phyloP scores from a whole-genome alignment of 2,329 filamentous ascomycete genomes.

The Diaporthe helianthi region DNA sequence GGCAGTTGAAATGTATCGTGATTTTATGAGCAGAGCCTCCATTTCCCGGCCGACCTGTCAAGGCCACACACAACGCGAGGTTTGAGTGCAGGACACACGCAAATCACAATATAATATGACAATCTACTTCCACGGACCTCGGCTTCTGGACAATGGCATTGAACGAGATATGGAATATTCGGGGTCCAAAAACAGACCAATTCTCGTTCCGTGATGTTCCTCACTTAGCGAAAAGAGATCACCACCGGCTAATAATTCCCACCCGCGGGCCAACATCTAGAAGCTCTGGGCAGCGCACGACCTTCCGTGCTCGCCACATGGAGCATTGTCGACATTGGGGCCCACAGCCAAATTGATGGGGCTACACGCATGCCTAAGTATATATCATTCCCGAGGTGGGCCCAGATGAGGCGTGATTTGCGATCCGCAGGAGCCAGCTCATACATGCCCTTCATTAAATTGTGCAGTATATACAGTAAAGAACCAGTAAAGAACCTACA shows the following conservation, averaged over 20 bases:
- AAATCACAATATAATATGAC: too few relatives aligned
- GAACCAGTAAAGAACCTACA: too few relatives aligned
- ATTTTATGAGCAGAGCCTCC: not conserved
- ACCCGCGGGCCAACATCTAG: not conserved
- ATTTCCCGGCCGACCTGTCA: not conserved
- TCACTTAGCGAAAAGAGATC: not conserved
- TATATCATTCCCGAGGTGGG: not conserved
- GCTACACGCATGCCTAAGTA: not conserved
- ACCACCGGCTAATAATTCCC: not conserved
- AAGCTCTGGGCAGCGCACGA: not conserved
- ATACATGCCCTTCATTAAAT: not conserved
- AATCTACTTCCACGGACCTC: not conserved
- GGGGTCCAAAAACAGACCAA: not conserved
- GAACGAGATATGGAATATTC: not conserved
- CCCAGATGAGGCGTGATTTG: not conserved
- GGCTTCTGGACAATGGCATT: not conserved
- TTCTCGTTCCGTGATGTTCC: not conserved
- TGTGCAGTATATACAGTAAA: not conserved
- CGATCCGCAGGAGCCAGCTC: not conserved
- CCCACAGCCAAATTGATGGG: constrained; percentile 2
- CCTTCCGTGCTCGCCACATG: constrained; percentile 9
- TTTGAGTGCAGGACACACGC: not conserved
- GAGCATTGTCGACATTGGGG: not conserved
- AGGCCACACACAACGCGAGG: not conserved
- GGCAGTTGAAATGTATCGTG: not conserved